Evolutionary conservation across 2,329 filamentous ascomycete species (phyloP).

Genomic region (Colletotrichum sojae): DNA sequence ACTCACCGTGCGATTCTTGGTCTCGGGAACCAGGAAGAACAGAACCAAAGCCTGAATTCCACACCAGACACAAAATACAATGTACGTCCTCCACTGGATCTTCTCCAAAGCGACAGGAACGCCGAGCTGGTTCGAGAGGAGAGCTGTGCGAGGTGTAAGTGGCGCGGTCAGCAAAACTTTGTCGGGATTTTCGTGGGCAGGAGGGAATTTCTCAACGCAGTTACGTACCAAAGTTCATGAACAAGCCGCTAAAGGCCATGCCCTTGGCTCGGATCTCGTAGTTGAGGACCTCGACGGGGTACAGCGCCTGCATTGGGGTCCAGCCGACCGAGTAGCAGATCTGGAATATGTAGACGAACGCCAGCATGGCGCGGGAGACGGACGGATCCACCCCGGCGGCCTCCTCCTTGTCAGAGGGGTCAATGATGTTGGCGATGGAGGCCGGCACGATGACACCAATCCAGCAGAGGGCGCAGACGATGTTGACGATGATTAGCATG

Average conservation of each 20-base stretch:
- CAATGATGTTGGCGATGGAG: constrained; percentile 51
- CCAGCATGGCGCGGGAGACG: constrained; percentile 61
- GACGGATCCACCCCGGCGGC: constrained; percentile 43
- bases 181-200: too few relatives aligned
- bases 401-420: constrained; percentile 44
- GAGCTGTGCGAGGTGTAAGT: constrained; percentile 60
- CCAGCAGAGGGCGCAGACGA: constrained; percentile 63
- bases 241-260: constrained; percentile 60
- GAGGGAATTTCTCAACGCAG: too few relatives aligned
- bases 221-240: constrained; percentile 25
- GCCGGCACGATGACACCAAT: constrained; percentile 62
- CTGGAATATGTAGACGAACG: constrained; percentile 66
- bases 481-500: constrained; percentile 62
- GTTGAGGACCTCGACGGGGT: constrained; percentile 67
- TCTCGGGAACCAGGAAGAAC: constrained; percentile 67
- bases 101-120: constrained; percentile 62
- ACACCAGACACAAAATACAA: constrained; percentile 64
- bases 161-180: constrained; percentile 14
- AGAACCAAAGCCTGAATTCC: constrained; percentile 57
- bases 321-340: constrained; percentile 63
- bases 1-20: constrained; percentile 60
- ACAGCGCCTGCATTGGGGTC: constrained; percentile 57
- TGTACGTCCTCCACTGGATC: constrained; percentile 69
- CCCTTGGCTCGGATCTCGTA: constrained; percentile 70
- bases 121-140: constrained; percentile 62